phyloP scores from a whole-genome alignment of 805 yeast species.

The Ogataea siamensis region DNA sequence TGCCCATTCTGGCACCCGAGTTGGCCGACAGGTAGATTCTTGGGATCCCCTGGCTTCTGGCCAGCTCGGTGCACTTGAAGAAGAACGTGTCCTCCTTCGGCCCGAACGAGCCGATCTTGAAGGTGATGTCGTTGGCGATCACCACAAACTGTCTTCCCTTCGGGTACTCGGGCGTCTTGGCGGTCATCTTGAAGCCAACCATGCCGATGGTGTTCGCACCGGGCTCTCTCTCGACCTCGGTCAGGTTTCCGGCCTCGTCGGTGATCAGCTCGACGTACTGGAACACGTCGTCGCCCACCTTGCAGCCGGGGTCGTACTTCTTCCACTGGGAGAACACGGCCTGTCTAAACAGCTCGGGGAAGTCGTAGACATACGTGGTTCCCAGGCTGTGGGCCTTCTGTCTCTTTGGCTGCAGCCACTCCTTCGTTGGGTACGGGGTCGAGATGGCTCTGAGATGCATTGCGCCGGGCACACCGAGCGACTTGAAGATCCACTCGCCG shows the following conservation, averaged over 20 bases:
- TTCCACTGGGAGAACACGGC: conserved; percentile 87
- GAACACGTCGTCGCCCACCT: conserved; percentile 75
- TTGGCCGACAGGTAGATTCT: conserved; percentile 94
- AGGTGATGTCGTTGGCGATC: conserved; percentile 96
- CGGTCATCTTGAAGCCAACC: conserved; percentile 92
- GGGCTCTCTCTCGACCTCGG: conserved; percentile 91
- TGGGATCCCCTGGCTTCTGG: conserved; percentile 89
- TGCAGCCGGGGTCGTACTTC: conserved; percentile 50
- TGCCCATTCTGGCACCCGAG: conserved; percentile 98
- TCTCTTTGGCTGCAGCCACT: conserved; percentile 97
- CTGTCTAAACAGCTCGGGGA: conserved; percentile 98
- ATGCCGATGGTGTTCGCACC: conserved; percentile 96
- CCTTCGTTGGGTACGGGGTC: conserved; percentile 96
- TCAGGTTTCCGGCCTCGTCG: conserved; percentile 75
- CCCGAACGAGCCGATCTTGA: conserved; percentile 97
- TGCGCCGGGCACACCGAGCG: conserved; percentile 90
- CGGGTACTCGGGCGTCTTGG: conserved; percentile 96
- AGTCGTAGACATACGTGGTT: conserved; percentile 95
- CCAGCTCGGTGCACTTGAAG: conserved; percentile 87
- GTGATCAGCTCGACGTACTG: conserved; percentile 76
- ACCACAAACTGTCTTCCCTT: conserved; percentile 90
- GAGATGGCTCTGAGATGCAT: conserved; percentile 97
- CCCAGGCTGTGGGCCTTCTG: conserved; percentile 98
- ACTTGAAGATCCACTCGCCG: conserved; percentile 97
- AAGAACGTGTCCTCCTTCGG: conserved; percentile 93